phyloP scores from a whole-genome alignment of 345 rosid species.

The Toxicodendron radicans region DNA sequence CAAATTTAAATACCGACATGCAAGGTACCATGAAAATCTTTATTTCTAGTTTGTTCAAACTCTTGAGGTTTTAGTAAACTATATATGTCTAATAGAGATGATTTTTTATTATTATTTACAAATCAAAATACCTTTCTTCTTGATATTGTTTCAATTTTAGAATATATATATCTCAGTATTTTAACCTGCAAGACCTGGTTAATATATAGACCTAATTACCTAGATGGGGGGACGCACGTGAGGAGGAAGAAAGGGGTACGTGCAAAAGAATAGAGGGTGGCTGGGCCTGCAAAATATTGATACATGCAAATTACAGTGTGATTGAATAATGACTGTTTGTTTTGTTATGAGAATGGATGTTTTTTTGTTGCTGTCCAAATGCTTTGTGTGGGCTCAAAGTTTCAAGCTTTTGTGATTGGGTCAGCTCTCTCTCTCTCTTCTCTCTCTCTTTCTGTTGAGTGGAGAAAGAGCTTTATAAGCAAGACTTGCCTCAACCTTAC shows the following conservation, averaged over 20 bases:
- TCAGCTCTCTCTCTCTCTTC: slow-evolving; percentile 18
- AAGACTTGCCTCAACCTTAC: slow-evolving; percentile 23
- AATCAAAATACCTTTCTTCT: too few relatives aligned
- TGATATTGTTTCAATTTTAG: too few relatives aligned
- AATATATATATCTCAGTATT: too few relatives aligned
- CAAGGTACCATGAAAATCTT: too few relatives aligned
- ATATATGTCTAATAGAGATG: too few relatives aligned
- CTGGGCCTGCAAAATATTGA: slow-evolving; percentile 37
- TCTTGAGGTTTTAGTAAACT: too few relatives aligned
- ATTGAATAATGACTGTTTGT: slow-evolving; percentile 52
- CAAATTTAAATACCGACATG: background rate
- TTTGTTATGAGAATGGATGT: slow-evolving; percentile 43
- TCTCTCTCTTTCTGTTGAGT: background rate
- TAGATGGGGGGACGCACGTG: slow-evolving; percentile 47
- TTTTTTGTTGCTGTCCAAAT: slow-evolving; percentile 52
- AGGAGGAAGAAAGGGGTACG: slow-evolving; percentile 31
- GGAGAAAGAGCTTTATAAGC: slow-evolving; percentile 21
- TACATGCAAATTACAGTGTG: slow-evolving; percentile 48
- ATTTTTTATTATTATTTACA: too few relatives aligned
- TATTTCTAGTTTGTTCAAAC: too few relatives aligned
- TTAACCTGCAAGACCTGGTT: too few relatives aligned
- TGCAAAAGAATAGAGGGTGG: slow-evolving; percentile 35
- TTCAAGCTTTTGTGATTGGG: slow-evolving; percentile 39
- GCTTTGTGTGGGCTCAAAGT: slow-evolving; percentile 44
- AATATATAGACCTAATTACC: too few relatives aligned